Conservation (phyloP, 495 filamentous ascomycete genomes). For the Aspergillus incahuasiensis region DNA sequence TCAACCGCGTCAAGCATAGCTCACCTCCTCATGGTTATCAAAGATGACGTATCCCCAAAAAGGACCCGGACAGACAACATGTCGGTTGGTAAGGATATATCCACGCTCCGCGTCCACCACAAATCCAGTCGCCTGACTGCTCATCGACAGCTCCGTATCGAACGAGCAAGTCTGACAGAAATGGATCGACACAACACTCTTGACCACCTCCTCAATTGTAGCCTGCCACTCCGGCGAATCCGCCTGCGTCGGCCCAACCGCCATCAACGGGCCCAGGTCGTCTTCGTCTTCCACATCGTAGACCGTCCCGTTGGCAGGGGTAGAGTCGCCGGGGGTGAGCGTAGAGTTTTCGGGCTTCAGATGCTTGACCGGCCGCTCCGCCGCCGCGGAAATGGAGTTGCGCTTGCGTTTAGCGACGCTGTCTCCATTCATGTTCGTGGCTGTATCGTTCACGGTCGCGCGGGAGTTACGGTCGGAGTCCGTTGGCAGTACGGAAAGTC, state of each 20-base stretch:
- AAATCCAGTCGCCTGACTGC: constrained; percentile 94
- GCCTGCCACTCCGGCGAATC: constrained; percentile 96
- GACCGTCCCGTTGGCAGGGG: constrained; percentile 45
- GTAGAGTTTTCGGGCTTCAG: constrained; percentile 44
- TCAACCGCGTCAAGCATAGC: constrained; percentile 17
- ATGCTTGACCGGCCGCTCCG: constrained; percentile 56
- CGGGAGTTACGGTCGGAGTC: constrained; percentile 1
- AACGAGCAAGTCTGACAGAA: constrained; percentile 99
- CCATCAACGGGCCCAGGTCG: constrained; percentile 35
- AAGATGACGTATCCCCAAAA: constrained; percentile 98
- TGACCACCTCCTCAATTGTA: constrained; percentile 89
- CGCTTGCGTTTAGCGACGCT: constrained; percentile 57
- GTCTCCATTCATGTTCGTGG: constrained; percentile 52
- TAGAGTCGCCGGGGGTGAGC: constrained; percentile 40
- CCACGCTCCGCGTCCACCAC: constrained; percentile 95
- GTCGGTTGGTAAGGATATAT: constrained; percentile 84
- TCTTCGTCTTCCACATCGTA: constrained; percentile 47
- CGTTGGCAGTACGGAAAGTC: constrained; percentile 4
- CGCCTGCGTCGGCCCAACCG: constrained; percentile 50
- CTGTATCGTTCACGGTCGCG: constrained; percentile 12
- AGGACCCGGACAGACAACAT: constrained; percentile 93
- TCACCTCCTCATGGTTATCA: constrained; percentile 90
- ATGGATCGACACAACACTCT: constrained; percentile 91
- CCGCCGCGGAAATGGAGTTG: constrained; percentile 42
- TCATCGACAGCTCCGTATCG: constrained; percentile 88